Conservation (phyloP, 805 yeast species). For the Metschnikowia cubensis region DNA sequence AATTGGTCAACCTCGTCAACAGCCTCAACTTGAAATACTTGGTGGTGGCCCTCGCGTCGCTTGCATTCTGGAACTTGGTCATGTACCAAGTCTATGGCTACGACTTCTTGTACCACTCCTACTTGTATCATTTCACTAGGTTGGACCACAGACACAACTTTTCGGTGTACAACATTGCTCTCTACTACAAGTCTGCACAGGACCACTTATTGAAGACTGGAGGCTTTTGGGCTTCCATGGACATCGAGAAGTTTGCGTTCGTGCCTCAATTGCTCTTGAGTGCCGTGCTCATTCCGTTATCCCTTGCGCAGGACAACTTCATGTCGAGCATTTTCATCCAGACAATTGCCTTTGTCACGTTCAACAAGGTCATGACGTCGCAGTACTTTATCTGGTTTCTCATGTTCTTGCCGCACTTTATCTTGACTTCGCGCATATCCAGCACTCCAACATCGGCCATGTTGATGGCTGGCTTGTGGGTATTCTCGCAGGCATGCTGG, state of each 20-base stretch:
- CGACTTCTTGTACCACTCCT: slow-evolving; percentile 74
- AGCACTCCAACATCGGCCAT: slow-evolving; percentile 32
- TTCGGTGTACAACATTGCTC: slow-evolving; percentile 73
- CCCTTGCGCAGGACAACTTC: slow-evolving; percentile 29
- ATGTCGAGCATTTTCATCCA: slow-evolving; percentile 36
- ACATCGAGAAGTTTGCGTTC: slow-evolving; percentile 63
- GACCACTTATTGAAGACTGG: background rate
- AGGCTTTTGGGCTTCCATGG: slow-evolving; percentile 6
- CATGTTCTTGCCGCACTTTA: slow-evolving; percentile 72
- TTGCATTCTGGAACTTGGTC: slow-evolving; percentile 43
- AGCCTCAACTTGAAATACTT: slow-evolving; percentile 24
- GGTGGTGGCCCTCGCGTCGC: slow-evolving; percentile 38
- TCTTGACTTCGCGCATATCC: slow-evolving; percentile 42
- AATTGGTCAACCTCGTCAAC: slow-evolving; percentile 33
- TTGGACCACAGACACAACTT: slow-evolving; percentile 95
- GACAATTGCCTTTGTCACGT: slow-evolving; percentile 42
- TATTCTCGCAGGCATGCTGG: slow-evolving; percentile 72
- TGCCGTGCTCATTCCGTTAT: slow-evolving; percentile 54
- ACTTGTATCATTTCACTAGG: slow-evolving; percentile 76
- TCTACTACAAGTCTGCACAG: slow-evolving; percentile 56
- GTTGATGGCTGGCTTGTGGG: slow-evolving; percentile 54
- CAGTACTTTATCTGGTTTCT: slow-evolving; percentile 96
- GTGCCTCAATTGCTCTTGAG: slow-evolving; percentile 73
- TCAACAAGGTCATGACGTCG: slow-evolving; percentile 71
- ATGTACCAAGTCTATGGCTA: slow-evolving; percentile 73